Evolutionary conservation across 495 filamentous ascomycete species (phyloP).

Genomic region (Penicillium verhagenii): DNA sequence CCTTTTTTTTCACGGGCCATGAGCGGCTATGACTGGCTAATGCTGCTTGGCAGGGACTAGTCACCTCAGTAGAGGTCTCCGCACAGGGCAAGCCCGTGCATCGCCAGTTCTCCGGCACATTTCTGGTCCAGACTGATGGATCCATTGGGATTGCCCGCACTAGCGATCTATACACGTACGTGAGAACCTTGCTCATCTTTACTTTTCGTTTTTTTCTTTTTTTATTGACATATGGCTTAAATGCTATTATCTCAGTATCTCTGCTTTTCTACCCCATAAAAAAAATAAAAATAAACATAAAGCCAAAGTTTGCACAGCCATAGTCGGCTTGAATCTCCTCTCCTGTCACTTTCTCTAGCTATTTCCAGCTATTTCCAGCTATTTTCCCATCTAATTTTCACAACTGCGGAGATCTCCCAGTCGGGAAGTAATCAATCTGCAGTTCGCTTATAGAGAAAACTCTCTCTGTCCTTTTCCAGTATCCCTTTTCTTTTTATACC

Average conservation of each 20-base stretch:
- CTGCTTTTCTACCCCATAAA: too few relatives aligned
- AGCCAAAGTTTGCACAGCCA: too few relatives aligned
- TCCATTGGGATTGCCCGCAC: neutral
- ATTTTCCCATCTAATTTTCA: too few relatives aligned
- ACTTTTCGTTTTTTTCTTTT: too few relatives aligned
- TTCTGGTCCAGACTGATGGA: slow-evolving; percentile 1
- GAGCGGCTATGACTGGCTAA: neutral
- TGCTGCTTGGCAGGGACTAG: slow-evolving; percentile 8
- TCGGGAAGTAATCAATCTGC: neutral
- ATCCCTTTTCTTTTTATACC: neutral
- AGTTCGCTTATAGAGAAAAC: neutral
- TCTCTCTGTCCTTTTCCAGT: neutral
- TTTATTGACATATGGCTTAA: too few relatives aligned
- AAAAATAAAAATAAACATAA: too few relatives aligned
- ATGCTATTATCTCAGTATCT: too few relatives aligned
- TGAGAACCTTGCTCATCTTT: neutral
- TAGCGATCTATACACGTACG: slow-evolving; percentile 2
- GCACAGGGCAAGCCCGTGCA: slow-evolving; percentile 9
- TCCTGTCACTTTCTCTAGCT: neutral
- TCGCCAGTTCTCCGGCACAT: slow-evolving; percentile 7
- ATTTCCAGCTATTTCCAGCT: too few relatives aligned
- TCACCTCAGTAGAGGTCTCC: neutral
- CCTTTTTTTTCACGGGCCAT: slow-evolving; percentile 3
- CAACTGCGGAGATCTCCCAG: neutral
- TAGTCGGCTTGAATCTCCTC: neutral